Conservation (phyloP, 306 rosid genomes). For the Medicago lupulina region DNA sequence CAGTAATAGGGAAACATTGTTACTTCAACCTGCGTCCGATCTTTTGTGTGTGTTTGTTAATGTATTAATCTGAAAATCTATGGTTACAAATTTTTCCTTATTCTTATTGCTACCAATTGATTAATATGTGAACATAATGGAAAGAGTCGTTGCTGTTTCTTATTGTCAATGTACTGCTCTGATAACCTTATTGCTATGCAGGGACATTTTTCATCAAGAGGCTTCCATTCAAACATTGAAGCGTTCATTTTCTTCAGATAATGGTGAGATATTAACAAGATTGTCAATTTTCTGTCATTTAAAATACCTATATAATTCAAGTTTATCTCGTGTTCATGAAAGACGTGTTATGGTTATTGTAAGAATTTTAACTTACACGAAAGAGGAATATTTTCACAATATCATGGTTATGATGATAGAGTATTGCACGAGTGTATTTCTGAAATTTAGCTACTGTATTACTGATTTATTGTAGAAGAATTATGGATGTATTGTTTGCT, state of each 20-base stretch:
- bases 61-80: no score
- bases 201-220: conserved; percentile 53
- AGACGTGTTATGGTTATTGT: conserved; percentile 25
- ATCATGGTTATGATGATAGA: conserved; percentile 25
- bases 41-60: no score
- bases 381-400: not conserved
- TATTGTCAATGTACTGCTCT: conserved; percentile 18
- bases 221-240: conserved; percentile 54
- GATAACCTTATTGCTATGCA: conserved; percentile 43
- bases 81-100: no score
- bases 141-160: conserved; percentile 17
- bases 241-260: conserved; percentile 77
- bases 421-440: conserved; percentile 16
- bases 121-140: not conserved
- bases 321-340: conserved; percentile 27
- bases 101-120: no score
- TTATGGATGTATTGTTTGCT: conserved; percentile 13
- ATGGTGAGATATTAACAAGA: conserved; percentile 53
- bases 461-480: conserved; percentile 21
- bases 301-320: not conserved
- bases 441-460: not conserved
- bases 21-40: no score
- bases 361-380: conserved; percentile 4
- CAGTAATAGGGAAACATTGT: no score
- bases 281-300: conserved; percentile 30